Evolutionary conservation across 495 filamentous ascomycete genomes (phyloP).

Genomic region (Neurospora hispaniola): DNA sequence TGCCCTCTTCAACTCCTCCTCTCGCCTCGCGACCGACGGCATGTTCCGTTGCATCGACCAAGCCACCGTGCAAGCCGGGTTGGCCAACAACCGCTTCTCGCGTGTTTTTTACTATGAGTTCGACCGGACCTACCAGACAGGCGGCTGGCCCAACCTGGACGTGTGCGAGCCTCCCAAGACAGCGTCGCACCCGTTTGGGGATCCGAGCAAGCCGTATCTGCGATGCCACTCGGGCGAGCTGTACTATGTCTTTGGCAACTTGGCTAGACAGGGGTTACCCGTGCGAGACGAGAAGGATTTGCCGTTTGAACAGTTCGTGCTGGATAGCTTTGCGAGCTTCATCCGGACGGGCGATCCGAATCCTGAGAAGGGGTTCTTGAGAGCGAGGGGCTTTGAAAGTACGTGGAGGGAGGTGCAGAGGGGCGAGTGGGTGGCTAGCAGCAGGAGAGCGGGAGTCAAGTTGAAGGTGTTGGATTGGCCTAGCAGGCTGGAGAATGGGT

Average conservation of each 20-base stretch:
- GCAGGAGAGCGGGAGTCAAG: conserved; percentile 8
- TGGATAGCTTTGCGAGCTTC: conserved; percentile 29
- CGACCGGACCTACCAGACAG: conserved; percentile 41
- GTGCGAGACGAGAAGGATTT: conserved; percentile 28
- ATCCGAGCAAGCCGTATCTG: conserved; percentile 29
- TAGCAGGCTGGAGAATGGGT: conserved; percentile 9
- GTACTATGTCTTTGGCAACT: conserved; percentile 29
- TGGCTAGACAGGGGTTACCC: conserved; percentile 25
- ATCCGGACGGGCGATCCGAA: conserved; percentile 29
- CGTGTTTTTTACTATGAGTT: conserved; percentile 40
- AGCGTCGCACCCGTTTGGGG: conserved; percentile 26
- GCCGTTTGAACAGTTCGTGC: conserved; percentile 24
- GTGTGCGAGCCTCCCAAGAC: conserved; percentile 35
- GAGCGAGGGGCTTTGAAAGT: conserved; percentile 21
- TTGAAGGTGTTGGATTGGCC: conserved; percentile 30
- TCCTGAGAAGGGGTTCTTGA: conserved; percentile 18
- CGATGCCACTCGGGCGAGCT: conserved; percentile 27
- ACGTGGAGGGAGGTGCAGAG: conserved; percentile 10
- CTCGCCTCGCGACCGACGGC: conserved; percentile 37
- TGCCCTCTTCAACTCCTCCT: conserved; percentile 32
- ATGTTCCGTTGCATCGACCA: conserved; percentile 42
- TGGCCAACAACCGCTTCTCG: conserved; percentile 21
- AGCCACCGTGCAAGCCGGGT: conserved; percentile 31
- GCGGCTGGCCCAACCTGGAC: conserved; percentile 33
- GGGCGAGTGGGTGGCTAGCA: conserved; percentile 20